Percentiles rank a stretch among this genome's conserved stretches.
These are phyloP conservation scores for Litsea cubeba DNA, from an alignment of 164 flowering plant genomes.

Conservation along the genomic window DNA sequence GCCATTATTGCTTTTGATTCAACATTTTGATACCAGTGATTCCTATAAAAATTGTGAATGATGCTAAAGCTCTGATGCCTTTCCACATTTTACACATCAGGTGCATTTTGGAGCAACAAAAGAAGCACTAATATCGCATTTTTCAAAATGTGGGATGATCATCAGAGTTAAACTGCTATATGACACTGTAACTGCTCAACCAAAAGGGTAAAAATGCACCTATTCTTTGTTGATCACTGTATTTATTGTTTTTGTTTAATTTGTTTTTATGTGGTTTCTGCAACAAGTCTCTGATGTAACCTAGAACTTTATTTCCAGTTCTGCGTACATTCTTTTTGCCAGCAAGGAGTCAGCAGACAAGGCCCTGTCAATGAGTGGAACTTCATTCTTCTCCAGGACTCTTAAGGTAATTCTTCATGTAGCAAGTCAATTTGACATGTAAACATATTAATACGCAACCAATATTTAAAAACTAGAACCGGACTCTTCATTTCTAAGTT, in stretches of 20 bases:
- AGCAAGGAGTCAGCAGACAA: slow-evolving; percentile 32
- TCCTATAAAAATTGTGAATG: not conserved
- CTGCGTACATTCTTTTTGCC: slow-evolving; percentile 34
- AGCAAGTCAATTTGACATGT: not conserved
- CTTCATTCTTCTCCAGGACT: slow-evolving; percentile 34
- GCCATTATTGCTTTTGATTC: not conserved
- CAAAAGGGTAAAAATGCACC: slow-evolving; percentile 27
- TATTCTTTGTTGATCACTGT: not conserved
- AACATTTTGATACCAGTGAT: too few species aligned
- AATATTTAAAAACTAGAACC: not conserved
- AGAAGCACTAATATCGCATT: slow-evolving; percentile 30
- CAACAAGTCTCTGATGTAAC: not conserved
- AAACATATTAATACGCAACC: not conserved
- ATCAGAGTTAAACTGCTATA: slow-evolving; percentile 20
- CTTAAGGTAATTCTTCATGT: slow-evolving; percentile 24
- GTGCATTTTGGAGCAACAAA: slow-evolving; percentile 41
- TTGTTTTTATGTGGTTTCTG: not conserved
- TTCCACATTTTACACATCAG: slow-evolving; percentile 22
- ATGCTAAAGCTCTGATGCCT: slow-evolving; percentile 4
- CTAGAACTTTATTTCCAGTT: slow-evolving; percentile 17
- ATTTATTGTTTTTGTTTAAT: not conserved
- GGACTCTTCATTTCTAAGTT: not conserved
- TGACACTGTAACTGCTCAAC: slow-evolving; percentile 23
- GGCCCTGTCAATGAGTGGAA: slow-evolving; percentile 36
- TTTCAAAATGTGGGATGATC: slow-evolving; percentile 34